These are phyloP conservation scores for Syzygium aromaticum DNA, from an alignment of 345 rosid species.

Conservation along the genomic window DNA sequence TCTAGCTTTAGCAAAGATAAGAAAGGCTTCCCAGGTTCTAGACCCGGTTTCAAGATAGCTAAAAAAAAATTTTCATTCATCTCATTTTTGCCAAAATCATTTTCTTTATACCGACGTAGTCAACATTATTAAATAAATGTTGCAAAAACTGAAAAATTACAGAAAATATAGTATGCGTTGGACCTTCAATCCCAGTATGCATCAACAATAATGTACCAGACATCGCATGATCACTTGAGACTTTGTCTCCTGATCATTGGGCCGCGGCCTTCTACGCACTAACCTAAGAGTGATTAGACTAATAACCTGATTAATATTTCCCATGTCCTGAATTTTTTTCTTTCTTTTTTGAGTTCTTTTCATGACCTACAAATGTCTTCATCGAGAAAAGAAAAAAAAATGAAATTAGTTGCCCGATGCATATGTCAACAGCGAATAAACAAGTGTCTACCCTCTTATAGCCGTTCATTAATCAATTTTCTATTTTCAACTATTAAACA, in stretches of 20 bases:
- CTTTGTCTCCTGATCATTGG: not conserved
- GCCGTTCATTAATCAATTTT: not conserved
- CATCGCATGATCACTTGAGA: not conserved
- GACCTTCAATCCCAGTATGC: too few species aligned
- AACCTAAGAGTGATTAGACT: too few species aligned
- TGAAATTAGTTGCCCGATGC: not conserved
- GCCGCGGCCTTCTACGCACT: not conserved
- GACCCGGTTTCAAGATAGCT: too few species aligned
- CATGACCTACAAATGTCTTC: not conserved
- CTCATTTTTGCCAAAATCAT: not conserved
- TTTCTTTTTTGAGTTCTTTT: not conserved
- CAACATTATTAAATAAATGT: not conserved
- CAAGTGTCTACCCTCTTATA: not conserved
- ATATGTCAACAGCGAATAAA: not conserved
- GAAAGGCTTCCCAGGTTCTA: not conserved
- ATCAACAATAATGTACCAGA: not conserved
- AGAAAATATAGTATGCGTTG: too few species aligned
- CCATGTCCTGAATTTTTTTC: not conserved
- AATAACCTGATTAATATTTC: too few species aligned
- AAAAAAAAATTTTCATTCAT: not conserved
- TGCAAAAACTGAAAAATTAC: too few species aligned
- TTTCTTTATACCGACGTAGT: not conserved
- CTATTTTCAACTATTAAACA: not conserved
- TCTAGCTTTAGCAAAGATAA: not conserved
- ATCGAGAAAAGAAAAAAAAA: not conserved